Percentiles rank a stretch among this genome's conserved stretches.
Conservation (phyloP, 2,329 filamentous ascomycete genomes). For the Calonectria naviculata region DNA sequence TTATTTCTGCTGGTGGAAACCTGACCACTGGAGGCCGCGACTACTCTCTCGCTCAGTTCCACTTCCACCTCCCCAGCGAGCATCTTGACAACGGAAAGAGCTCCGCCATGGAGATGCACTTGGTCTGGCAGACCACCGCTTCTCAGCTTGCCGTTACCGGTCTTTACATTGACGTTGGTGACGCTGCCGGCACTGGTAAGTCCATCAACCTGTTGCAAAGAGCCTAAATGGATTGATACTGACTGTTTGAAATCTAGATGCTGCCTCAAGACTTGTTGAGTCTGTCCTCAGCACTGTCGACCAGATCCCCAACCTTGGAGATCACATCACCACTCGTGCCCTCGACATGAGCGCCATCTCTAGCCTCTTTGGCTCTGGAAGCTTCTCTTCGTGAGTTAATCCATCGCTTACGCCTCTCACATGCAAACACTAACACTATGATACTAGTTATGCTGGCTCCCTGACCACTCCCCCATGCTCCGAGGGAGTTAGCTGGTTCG, state of each 20-base stretch:
- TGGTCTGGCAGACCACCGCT: constrained; percentile 39
- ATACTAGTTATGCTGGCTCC: constrained; percentile 63
- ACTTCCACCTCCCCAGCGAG: constrained; percentile 71
- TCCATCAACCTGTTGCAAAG: too few species aligned
- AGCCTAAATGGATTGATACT: neutral
- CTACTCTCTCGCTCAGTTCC: constrained; percentile 64
- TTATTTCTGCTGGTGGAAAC: constrained; percentile 58
- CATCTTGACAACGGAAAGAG: constrained; percentile 59
- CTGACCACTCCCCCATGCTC: constrained; percentile 72
- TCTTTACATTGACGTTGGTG: constrained; percentile 37
- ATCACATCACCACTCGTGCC: constrained; percentile 44
- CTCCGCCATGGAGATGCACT: constrained; percentile 45
- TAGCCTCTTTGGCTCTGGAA: constrained; percentile 48
- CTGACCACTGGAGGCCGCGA: constrained; percentile 51
- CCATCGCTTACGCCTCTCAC: neutral
- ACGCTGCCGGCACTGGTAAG: constrained; percentile 8
- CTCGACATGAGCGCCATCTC: constrained; percentile 52
- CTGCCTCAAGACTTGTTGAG: constrained; percentile 44
- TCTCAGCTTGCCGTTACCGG: constrained; percentile 43
- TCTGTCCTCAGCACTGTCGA: constrained; percentile 52
- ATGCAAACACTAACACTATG: constrained; percentile 16
- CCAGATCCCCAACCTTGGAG: constrained; percentile 52
- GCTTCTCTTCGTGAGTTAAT: constrained; percentile 41
- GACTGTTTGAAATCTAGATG: neutral
- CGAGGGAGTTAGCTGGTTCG: constrained; percentile 65